Base-by-base conservation (phyloP, 148 eudicot genomes). In the Arbutus unedo region DNA sequence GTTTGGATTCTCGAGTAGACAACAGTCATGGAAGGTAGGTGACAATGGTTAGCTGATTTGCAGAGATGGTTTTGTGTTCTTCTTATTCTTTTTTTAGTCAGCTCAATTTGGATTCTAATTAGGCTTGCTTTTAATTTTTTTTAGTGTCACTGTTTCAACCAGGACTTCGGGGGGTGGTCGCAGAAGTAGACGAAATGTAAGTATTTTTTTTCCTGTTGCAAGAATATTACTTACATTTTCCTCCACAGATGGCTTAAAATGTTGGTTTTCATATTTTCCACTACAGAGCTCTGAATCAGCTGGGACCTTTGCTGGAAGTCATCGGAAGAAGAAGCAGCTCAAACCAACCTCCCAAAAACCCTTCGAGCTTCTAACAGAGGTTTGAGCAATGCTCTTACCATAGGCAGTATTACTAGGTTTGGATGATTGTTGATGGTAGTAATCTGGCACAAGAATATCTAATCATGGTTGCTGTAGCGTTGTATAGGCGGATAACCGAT, bases 351-450 rank as follows among this genome's bases (percentile, higher is more conserved):
- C 91, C 59, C 91, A 78, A 59, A 88, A 88, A 81, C 98, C 98
- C n/a, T 96, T 96, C 78, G 92, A 86, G 77, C 98, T 96, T 15
- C 88, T 90, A 88, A 96, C 98, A 44, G 98, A 96, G 97, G 98
- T 95, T 70, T 76, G 83, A 70, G 23, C 72, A 21, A 53, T 54
- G 76, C 23, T n/a, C 51, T 64, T 79, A 56, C 71, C 53, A 64
- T 43, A 45, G 8, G 71, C 10, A 23, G 41, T 11, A 23, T 55
- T 56, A 49, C 18, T 54, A 6, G 38, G 70, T 78, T 18, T 78
- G 54, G 15, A n/a, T 78, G 31, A 45, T 79, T 0, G 53, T 44
- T 57, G 21, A 53, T n/a, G 43, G 51, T 15, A 19, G 49, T 56
- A n/a, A 11, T 53, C 0, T 67, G 72, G 4, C 72, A 9, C 16